phyloP scores from a whole-genome alignment of 345 rosid species.

The Populus tremula region DNA sequence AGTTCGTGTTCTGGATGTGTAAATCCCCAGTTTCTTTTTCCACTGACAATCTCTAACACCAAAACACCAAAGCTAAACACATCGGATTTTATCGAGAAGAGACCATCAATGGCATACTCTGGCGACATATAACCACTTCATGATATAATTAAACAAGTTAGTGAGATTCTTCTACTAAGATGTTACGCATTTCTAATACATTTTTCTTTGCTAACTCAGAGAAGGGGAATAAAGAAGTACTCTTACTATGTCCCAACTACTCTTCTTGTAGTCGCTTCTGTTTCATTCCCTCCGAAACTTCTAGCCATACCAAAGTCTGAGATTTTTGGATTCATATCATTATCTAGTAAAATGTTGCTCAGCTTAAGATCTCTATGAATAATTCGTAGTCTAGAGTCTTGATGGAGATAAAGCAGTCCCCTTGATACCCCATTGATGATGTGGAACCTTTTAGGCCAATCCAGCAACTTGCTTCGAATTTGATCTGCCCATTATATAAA shows the following conservation, averaged over 20 bases:
- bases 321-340: constrained; percentile 17
- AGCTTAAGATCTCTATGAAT: constrained; percentile 24
- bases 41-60: constrained; percentile 15
- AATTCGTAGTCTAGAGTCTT: constrained; percentile 27
- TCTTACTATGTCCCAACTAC: constrained; percentile 23
- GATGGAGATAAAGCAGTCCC: constrained; percentile 34
- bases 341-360: constrained; percentile 17
- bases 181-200: background rate
- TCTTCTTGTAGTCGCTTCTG: constrained; percentile 9
- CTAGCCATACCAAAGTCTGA: constrained; percentile 21
- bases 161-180: background rate
- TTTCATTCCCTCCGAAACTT: constrained; percentile 11
- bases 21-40: constrained; percentile 14
- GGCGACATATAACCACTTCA: constrained; percentile 22
- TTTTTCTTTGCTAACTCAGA: background rate
- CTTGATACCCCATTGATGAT: constrained; percentile 22
- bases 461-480: background rate
- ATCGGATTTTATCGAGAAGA: constrained; percentile 19
- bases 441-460: constrained; percentile 12
- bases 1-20: constrained; percentile 1
- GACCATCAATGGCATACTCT: constrained; percentile 18
- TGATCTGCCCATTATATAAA: background rate
- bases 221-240: background rate
- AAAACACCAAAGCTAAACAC: constrained; percentile 22
- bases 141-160: background rate